These are phyloP conservation scores for Lichtheimia ornata DNA, from an alignment of 371 early-diverging fungal species.

Conservation along the genomic window DNA sequence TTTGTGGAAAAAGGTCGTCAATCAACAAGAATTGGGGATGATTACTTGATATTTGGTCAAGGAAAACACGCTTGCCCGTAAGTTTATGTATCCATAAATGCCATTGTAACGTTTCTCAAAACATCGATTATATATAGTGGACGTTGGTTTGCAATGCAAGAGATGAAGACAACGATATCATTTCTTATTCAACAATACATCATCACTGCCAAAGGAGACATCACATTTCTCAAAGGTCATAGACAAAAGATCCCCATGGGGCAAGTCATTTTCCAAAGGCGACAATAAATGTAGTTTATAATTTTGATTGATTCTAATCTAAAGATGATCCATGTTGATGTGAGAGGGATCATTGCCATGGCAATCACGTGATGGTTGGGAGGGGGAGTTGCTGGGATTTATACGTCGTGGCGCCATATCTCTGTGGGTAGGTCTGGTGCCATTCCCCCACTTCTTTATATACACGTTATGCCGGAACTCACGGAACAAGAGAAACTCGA, in stretches of 20 bases:
- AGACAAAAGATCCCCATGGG: background rate
- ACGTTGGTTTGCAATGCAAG: constrained; percentile 28
- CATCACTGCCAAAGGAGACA: background rate
- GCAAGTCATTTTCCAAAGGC: background rate
- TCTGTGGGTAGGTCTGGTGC: too few species aligned
- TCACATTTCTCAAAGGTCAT: background rate
- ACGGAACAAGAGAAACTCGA: constrained; percentile 57
- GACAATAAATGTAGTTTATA: background rate
- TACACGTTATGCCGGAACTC: constrained; percentile 29
- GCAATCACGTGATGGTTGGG: too few species aligned
- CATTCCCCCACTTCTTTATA: background rate
- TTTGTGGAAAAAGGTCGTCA: constrained; percentile 39
- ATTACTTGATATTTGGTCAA: constrained; percentile 52
- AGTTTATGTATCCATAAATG: background rate
- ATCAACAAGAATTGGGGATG: constrained; percentile 40
- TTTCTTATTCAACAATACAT: constrained; percentile 16
- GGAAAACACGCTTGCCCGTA: constrained; percentile 42
- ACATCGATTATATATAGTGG: background rate
- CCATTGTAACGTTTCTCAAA: too few species aligned
- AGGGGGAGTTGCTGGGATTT: too few species aligned
- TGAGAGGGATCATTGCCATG: too few species aligned
- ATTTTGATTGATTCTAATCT: too few species aligned
- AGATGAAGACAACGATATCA: constrained; percentile 22
- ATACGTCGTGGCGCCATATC: too few species aligned
- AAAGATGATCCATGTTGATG: too few species aligned